Evolutionary conservation across 225 moss, liverwort and hornwort species (phyloP), one percentile per base, ranked within the genome.

Genomic region (Takakia lepidozioides): DNA sequence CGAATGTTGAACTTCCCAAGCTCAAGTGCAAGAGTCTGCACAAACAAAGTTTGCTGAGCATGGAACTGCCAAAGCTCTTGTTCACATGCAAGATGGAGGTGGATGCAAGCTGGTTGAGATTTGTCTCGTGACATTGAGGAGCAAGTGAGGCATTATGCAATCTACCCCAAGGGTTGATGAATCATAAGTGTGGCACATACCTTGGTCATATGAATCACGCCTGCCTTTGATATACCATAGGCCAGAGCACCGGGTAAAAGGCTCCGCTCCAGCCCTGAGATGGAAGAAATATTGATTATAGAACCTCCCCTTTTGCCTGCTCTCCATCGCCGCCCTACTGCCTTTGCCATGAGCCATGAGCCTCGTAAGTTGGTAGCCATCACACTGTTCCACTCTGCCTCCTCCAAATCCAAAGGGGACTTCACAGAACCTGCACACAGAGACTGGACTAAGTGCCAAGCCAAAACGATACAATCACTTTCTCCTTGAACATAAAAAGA

Each of bases 311-410:
- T 65, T 47, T 72, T 61, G 1, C 65, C 54, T 25, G 61, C 68
- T 32, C 45, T 56, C 81, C 79, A 67, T 25, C 86, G 78, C 66
- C 65, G 86, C 29, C 67, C 86, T 3, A 93, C 78, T 8, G 81
- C 73, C 62, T 93, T 93, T 1, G 78, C 47, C 88, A 86, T 73
- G 3, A 93, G 71, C 88, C 88, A 88, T 13, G 75, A 30, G 25
- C 93, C 83, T 43, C 67, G 81, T 39, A 86, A 46, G 44, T 93
- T 93, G 1, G 93, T 93, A 42, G 71, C 56, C 29, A 86, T 47
- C 27, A 76, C 61, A 23, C n/a, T 27, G 50, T 76, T 74, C 93
- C 88, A 93, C 28, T 70, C 78, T 16, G 19, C 62, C 68, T 93
- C 93, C 44, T 71, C 60, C 27, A 77, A 57, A 2, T 83, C 61